Conservation (phyloP, 768 basidiomycete genomes). For the Lentinula detonsa region DNA sequence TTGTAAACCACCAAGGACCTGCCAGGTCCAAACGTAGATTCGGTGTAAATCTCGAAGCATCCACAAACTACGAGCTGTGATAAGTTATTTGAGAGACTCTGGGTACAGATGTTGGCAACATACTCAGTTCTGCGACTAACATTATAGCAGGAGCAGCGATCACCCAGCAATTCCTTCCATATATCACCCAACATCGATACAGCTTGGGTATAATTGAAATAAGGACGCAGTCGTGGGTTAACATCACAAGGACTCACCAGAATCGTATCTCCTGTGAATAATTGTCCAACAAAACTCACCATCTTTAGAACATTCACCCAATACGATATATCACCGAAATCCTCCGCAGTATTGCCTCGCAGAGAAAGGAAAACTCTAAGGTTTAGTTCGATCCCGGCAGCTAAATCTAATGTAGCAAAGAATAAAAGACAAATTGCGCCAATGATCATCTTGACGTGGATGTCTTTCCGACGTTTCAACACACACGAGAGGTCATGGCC, state of each 20-base stretch:
- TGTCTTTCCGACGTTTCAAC: background rate
- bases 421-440: background rate
- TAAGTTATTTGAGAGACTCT: background rate
- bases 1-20: background rate
- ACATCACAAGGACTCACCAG: background rate
- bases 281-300: background rate
- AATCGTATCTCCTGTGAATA: background rate
- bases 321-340: background rate
- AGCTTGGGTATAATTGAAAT: background rate
- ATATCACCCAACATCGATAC: background rate
- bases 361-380: background rate
- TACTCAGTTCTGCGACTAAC: background rate
- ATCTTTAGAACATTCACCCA: background rate
- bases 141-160: background rate
- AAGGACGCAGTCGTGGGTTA: no score
- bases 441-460: background rate
- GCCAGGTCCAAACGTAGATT: background rate
- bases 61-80: background rate
- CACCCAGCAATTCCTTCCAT: background rate
- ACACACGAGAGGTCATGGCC: background rate
- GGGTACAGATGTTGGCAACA: background rate
- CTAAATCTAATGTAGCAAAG: background rate
- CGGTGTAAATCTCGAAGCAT: background rate
- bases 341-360: background rate
- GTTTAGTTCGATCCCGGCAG: background rate